Conservation (phyloP, 1,139 yeast genomes). For the Sugiyamaella pinicola region DNA sequence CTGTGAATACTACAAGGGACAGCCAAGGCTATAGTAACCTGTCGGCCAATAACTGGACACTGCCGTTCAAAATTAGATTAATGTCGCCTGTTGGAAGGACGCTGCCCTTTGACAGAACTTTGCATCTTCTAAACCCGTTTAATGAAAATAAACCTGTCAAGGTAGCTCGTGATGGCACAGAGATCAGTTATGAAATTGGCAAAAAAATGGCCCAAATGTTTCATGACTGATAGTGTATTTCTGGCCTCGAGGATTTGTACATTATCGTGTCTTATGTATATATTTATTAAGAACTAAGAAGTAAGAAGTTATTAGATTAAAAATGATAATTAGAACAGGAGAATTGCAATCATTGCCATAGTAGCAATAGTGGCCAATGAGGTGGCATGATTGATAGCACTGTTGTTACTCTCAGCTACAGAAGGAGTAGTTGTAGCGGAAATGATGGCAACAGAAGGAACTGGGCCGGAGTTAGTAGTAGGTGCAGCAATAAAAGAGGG, state of each 20-base stretch:
- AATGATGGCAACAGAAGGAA: neutral
- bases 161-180: slow-evolving; percentile 48
- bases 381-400: slow-evolving; percentile 3
- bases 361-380: slow-evolving; percentile 11
- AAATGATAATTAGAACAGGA: slow-evolving; percentile 12
- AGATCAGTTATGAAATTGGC: slow-evolving; percentile 44
- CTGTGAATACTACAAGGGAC: slow-evolving; percentile 24
- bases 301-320: neutral
- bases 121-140: slow-evolving; percentile 41
- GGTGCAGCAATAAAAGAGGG: slow-evolving; percentile 5
- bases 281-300: slow-evolving; percentile 12
- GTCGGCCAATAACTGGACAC: slow-evolving; percentile 40
- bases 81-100: slow-evolving; percentile 35
- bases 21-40: slow-evolving; percentile 17
- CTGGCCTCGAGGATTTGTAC: no score
- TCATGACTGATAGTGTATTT: slow-evolving; percentile 10
- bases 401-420: slow-evolving; percentile 4
- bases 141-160: slow-evolving; percentile 45
- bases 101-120: slow-evolving; percentile 41
- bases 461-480: neutral
- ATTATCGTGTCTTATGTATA: neutral
- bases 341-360: slow-evolving; percentile 19
- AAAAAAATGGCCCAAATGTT: slow-evolving; percentile 38
- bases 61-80: slow-evolving; percentile 45
- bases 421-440: slow-evolving; percentile 7